Evolutionary conservation across 75 land plant genomes (phyloP).

Genomic region (Picea glauca): DNA sequence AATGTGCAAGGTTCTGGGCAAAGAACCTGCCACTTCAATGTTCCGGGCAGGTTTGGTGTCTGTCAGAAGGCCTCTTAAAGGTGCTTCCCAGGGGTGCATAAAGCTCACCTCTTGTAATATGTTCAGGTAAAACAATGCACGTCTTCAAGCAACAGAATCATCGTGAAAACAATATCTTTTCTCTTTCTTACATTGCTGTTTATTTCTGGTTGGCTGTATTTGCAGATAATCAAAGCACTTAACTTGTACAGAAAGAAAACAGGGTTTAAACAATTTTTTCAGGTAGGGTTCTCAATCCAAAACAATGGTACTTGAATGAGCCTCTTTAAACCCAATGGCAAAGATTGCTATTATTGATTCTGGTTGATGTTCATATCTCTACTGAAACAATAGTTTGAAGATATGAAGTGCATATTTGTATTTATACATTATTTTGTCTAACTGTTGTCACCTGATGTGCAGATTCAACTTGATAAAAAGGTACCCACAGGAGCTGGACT

Average conservation of each 20-base stretch:
- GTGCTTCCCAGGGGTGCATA: no score
- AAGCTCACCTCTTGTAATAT: not conserved
- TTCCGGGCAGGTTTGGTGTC: no score
- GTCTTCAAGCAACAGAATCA: not conserved
- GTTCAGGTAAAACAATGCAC: not conserved
- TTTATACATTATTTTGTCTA: no score
- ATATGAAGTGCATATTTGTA: no score
- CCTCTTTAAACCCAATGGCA: not conserved
- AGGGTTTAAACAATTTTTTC: slow-evolving; percentile 70
- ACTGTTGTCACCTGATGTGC: slow-evolving; percentile 1
- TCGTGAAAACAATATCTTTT: not conserved
- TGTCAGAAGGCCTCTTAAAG: no score
- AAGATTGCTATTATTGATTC: not conserved
- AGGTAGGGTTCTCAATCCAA: slow-evolving; percentile 43
- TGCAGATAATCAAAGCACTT: slow-evolving; percentile 96
- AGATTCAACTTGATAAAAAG: slow-evolving; percentile 95
- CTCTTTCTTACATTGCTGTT: slow-evolving; percentile 5
- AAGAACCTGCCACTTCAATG: no score
- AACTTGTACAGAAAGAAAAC: slow-evolving; percentile 94
- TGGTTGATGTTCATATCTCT: no score
- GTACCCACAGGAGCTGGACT: slow-evolving; percentile 99
- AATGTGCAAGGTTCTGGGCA: no score
- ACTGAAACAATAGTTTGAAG: no score
- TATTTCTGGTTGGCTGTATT: not conserved
- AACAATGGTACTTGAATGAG: not conserved